Conservation (phyloP, 179 eudicot species). For the Patellifolia procumbens region DNA sequence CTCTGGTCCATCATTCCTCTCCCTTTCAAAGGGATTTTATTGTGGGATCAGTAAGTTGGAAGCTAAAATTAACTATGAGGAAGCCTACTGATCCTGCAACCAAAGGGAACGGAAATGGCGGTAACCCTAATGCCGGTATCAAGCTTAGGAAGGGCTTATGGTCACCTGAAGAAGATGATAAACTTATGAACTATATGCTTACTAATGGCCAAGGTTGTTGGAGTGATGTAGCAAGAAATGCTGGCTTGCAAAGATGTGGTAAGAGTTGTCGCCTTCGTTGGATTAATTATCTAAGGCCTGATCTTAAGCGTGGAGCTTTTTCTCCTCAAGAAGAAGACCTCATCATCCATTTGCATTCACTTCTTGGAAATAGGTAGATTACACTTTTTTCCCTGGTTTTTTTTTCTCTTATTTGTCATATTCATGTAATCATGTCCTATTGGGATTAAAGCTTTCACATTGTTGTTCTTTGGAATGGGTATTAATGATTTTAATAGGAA, state of each 20-base stretch:
- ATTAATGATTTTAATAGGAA: too few species aligned
- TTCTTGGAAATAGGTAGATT: conserved; percentile 73
- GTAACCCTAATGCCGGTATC: background rate
- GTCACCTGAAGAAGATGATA: conserved; percentile 88
- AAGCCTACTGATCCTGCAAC: conserved; percentile 36
- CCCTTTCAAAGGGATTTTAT: conserved; percentile 7
- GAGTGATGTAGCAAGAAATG: conserved; percentile 86
- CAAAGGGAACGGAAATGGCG: conserved; percentile 16
- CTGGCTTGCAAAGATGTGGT: conserved; percentile 74
- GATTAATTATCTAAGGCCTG: conserved; percentile 82
- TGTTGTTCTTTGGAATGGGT: too few species aligned
- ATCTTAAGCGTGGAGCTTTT: conserved; percentile 78
- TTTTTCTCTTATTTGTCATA: background rate
- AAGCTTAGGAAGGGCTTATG: conserved; percentile 77
- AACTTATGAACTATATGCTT: conserved; percentile 69
- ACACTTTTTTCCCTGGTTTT: background rate
- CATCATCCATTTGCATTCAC: conserved; percentile 71
- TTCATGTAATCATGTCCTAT: background rate
- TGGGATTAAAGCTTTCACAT: too few species aligned
- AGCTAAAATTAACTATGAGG: conserved; percentile 29
- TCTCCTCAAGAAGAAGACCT: conserved; percentile 71
- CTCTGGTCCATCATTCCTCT: background rate
- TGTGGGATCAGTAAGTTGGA: conserved; percentile 1
- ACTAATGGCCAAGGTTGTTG: conserved; percentile 81
- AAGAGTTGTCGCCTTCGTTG: conserved; percentile 80